Base-by-base conservation (phyloP, 1,284 basidiomycete genomes). In the Paramarasmius palmivorus region DNA sequence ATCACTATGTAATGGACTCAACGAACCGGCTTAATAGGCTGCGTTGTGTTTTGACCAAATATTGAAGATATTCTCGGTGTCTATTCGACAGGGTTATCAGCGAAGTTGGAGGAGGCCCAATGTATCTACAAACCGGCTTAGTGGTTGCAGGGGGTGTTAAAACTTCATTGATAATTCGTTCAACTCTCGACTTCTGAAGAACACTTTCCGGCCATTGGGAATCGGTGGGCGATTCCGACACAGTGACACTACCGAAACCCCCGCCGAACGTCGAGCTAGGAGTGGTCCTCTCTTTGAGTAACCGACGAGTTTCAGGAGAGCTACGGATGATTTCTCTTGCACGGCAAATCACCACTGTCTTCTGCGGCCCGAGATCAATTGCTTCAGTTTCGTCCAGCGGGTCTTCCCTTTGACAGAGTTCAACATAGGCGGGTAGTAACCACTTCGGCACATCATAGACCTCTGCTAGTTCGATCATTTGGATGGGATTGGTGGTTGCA, bases 361-460 rank as follows among this genome's bases (percentile, higher is more conserved):
- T 51, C 14, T 50, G 29, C 4, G 50, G 37, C 35, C 49, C 54
- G 19, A 55, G 45, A 25, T 20, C 32, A 12, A 32, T 38, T 25
- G 49, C 54, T 34, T 55, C 54, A 7, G 20, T 29, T 36, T 47
- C 10, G 19, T 26, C 25, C 20, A 51, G 32, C 22, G 54, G 44
- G 19, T 55, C 42, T 17, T 41, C 23, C 3, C 54, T 41, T 41
- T 48, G 45, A 45, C 54, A 55, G 4, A 55, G 23, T 17, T 44
- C 44, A 15, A 51, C 48, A 17, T 55, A 55, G 17, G 54, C 54
- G 9, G 49, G 54, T n/a, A 41, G 37, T 22, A 55, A 25, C 54
- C 54, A 55, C 20, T 42, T 47, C 9, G n/a, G 37, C 7, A 55
- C 39, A 19, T 45, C 49, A 25, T 51, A 55, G 34, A 47, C 48